Base-by-base conservation (phyloP, 257 asterid genomes). In the Lycium barbarum region DNA sequence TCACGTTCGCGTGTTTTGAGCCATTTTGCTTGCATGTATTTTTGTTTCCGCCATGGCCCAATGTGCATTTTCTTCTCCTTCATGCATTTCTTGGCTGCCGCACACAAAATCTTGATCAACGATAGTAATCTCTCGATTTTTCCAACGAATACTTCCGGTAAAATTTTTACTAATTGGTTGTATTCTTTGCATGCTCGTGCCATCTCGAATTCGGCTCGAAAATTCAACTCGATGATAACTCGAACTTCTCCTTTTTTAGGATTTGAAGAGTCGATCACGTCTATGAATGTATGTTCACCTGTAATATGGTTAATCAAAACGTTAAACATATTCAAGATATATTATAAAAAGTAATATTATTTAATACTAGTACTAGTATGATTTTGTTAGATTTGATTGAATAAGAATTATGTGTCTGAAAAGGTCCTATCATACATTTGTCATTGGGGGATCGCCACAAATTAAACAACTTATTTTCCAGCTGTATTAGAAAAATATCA, bases 1-100 rank as follows among this genome's bases (percentile, higher is more conserved):
- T 74, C 58, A 17, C 96, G 86, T 83, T 91, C 87, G 15, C 91
- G 88, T 20, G 90, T 89, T 78, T 84, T 88, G 1, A 93, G 89
- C 99, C 99, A 96, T 88, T 96, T 96, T 7, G 98, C 98, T 79
- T 96, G 95, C 99, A 96, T 94, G 90, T 96, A 96, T 2, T 93
- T 89, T 1, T 93, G 96, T 86, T 93, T 94, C 58, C 99, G 91
- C 99, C 99, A 96, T 1, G 98, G 99, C 6, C 93, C 99, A 93
- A 96, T 84, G 86, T 96, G 98, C 93, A 96, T 93, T 81, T 94
- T 96, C 79, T 91, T 94, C 87, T 93, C 98, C 91, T 91, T 93
- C 98, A 93, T 93, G 90, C 98, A 94, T 84, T 91, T 94, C 85
- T 96, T 96, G 3, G 98, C 92, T 0, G 97, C 96, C 0, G 87